phyloP scores from a whole-genome alignment of 2,329 filamentous ascomycete species.

The Plectosphaerella plurivora region DNA sequence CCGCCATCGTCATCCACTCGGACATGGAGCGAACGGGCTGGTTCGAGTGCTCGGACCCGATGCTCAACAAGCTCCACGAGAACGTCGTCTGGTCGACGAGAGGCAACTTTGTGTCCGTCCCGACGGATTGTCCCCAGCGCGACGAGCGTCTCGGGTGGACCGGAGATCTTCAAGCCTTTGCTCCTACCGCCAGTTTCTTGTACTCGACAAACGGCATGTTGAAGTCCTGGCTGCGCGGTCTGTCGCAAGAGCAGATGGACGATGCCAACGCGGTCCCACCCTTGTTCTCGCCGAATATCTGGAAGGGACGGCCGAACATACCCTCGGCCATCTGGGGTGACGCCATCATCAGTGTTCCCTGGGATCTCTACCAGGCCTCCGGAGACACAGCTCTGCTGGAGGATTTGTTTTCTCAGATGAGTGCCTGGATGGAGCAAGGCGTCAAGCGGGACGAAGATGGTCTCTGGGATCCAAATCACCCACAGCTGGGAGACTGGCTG shows the following conservation, averaged over 20 bases:
- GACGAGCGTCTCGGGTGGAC: constrained; percentile 53
- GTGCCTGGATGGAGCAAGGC: constrained; percentile 30
- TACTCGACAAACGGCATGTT: constrained; percentile 48
- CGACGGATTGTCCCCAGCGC: constrained; percentile 53
- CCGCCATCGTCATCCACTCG: constrained; percentile 37
- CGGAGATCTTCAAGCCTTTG: constrained; percentile 45
- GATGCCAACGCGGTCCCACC: not conserved
- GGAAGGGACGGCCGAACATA: constrained; percentile 4
- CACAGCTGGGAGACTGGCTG: constrained; percentile 30
- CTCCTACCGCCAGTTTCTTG: constrained; percentile 45
- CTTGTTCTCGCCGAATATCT: not conserved
- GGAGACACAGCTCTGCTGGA: constrained; percentile 30
- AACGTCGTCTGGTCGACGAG: constrained; percentile 54
- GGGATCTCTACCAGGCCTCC: constrained; percentile 31
- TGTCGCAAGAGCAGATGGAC: not conserved
- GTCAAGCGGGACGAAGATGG: constrained; percentile 20
- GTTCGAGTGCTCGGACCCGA: constrained; percentile 45
- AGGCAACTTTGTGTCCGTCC: constrained; percentile 53
- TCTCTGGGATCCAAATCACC: constrained; percentile 31
- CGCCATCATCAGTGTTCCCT: constrained; percentile 31
- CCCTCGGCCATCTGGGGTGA: constrained; percentile 38
- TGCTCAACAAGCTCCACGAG: constrained; percentile 47
- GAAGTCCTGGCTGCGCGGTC: not conserved
- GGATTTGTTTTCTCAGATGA: constrained; percentile 34
- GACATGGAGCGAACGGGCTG: constrained; percentile 45